phyloP scores from a whole-genome alignment of 192 early-diverging fungal genomes.

The Coemansia reversa region DNA sequence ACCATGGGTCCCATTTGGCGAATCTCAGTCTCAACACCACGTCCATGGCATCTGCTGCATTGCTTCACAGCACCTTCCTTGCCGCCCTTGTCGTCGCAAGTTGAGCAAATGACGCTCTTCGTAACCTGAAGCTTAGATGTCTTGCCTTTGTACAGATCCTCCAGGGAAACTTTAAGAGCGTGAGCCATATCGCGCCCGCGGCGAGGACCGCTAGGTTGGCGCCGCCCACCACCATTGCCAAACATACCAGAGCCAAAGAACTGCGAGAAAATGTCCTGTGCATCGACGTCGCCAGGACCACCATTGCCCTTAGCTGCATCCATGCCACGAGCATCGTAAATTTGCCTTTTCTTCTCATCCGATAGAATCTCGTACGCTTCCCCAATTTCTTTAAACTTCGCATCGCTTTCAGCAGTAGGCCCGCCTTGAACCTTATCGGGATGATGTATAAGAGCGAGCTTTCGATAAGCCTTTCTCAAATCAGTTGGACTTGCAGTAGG shows the following conservation, averaged over 20 bases:
- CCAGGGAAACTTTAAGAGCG: constrained; percentile 80
- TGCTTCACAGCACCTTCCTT: constrained; percentile 88
- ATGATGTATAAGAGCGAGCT: constrained; percentile 85
- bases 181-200: constrained; percentile 91
- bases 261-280: constrained; percentile 95
- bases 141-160: constrained; percentile 93
- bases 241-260: constrained; percentile 90
- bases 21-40: constrained; percentile 85
- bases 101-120: constrained; percentile 87
- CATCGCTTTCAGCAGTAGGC: constrained; percentile 67
- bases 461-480: constrained; percentile 97
- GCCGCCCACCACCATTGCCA: constrained; percentile 64
- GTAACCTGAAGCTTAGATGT: constrained; percentile 93
- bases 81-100: constrained; percentile 94
- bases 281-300: constrained; percentile 72
- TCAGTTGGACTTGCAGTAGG: constrained; percentile 75
- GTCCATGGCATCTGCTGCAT: constrained; percentile 83
- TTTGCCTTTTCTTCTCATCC: constrained; percentile 81
- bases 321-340: constrained; percentile 92
- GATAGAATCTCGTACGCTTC: constrained; percentile 97
- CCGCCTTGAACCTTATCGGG: constrained; percentile 61
- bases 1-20: constrained; percentile 99
- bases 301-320: constrained; percentile 81
- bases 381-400: constrained; percentile 97
- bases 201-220: constrained; percentile 73